Evolutionary conservation across 2,329 filamentous ascomycete species (phyloP), one percentile per base, ranked within the genome.

Genomic region (Massarina eburnea): DNA sequence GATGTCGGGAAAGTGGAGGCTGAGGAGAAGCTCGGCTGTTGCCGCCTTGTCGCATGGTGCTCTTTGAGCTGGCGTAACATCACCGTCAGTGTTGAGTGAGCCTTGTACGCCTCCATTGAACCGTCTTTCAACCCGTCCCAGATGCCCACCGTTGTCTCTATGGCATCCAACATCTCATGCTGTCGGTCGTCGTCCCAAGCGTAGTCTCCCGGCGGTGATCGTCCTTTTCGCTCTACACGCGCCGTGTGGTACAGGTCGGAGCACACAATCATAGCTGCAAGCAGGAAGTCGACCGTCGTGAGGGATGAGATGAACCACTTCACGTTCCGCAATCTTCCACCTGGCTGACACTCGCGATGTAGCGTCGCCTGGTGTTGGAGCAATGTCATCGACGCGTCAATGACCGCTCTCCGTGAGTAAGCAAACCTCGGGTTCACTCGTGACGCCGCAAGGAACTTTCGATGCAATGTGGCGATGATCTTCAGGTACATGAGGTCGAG

Each of bases 81-180:
- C 41, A 96, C 84, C 18, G 84, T 84, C n/a, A 97, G 76, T 19
- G 92, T 80, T 33, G 83, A 83, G 32, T 83, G 83, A 1, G 90
- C 92, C 72, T 97, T 97, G 73, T 85, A 91, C 0, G 91, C 90
- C 57, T 97, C 92, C 73, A 96, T 86, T 1, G 88, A 94, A 19
- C 84, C 78, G 43, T 94, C 86, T 3, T 84, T 81, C 9, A 91
- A 76, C 8, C 82, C 83, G 39, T 86, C 84, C 91, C 91, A 97
- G 45, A 97, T 94, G 15, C 80, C 76, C 36, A 82, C 80, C 8
- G 88, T 88, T 15, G 79, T 80, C 62, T 91, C 85, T 2, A 97
- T 79, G 1, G 84, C 81, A 18, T 76, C 72, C 22, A 94, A 77
- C 88, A 96, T 95, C 55, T 88, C 87, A 22, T 82, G 77, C 8